Conservation (phyloP, 352 stramenopile species). For the Lagenidium giganteum region DNA sequence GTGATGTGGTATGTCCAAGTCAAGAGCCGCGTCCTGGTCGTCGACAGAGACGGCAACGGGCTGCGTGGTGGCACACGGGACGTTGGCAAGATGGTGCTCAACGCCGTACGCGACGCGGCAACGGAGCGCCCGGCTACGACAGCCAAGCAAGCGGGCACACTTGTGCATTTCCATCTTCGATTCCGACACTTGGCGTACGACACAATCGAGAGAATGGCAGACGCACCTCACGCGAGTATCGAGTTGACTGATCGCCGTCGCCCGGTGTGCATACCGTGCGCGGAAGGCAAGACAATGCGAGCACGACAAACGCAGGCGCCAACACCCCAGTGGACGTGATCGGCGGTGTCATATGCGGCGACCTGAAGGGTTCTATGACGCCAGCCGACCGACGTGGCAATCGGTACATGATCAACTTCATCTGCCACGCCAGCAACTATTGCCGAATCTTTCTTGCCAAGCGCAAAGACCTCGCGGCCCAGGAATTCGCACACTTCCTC, state of each 20-base stretch:
- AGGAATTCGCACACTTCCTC: slow-evolving; percentile 13
- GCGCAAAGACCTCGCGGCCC: slow-evolving; percentile 9
- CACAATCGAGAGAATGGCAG: slow-evolving; percentile 4
- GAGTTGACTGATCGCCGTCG: neutral
- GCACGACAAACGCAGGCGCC: neutral
- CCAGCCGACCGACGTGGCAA: neutral
- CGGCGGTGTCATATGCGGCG: slow-evolving; percentile 11
- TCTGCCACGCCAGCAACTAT: slow-evolving; percentile 9
- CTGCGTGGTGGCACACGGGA: too few relatives aligned
- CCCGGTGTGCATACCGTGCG: slow-evolving; percentile 5
- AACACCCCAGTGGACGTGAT: slow-evolving; percentile 4
- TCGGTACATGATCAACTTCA: slow-evolving; percentile 15
- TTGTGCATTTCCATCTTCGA: slow-evolving; percentile 5
- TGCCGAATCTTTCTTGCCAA: slow-evolving; percentile 4
- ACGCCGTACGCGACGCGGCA: too few relatives aligned
- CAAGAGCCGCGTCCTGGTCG: slow-evolving; percentile 5
- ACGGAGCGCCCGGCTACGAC: too few relatives aligned
- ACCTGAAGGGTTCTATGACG: slow-evolving; percentile 14
- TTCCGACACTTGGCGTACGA: slow-evolving; percentile 8
- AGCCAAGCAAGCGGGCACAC: slow-evolving; percentile 2
- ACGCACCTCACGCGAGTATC: neutral
- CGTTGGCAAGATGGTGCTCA: too few relatives aligned
- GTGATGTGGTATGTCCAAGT: slow-evolving; percentile 1
- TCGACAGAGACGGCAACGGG: neutral
- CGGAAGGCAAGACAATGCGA: slow-evolving; percentile 9